A percentile compares a stretch with the other conserved stretches of the same genome.
These are phyloP conservation scores for Spathaspora girioi DNA, from an alignment of 805 yeast genomes.

Conservation along the genomic window DNA sequence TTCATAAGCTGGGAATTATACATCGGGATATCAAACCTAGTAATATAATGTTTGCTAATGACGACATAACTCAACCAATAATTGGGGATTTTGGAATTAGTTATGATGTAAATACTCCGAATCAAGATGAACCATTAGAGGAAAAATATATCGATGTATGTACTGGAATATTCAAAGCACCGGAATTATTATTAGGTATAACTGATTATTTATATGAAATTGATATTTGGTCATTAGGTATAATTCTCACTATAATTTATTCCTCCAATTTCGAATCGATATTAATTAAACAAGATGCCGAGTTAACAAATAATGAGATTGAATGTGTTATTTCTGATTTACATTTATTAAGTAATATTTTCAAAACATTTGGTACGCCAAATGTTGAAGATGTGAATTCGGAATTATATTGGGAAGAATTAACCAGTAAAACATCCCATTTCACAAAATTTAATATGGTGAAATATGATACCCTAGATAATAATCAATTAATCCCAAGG, in stretches of 20 bases:
- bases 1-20: constrained; percentile 32
- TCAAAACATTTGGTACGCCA: constrained; percentile 64
- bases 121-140: constrained; percentile 12
- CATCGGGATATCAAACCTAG: constrained; percentile 42
- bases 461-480: constrained; percentile 5
- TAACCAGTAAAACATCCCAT: constrained; percentile 21
- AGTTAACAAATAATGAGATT: constrained; percentile 20
- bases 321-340: constrained; percentile 52
- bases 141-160: constrained; percentile 61
- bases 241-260: constrained; percentile 53
- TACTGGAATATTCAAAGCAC: constrained; percentile 68
- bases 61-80: constrained; percentile 21
- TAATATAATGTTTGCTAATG: constrained; percentile 25
- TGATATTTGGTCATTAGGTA: constrained; percentile 74
- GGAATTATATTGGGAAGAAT: constrained; percentile 34
- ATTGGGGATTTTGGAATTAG: constrained; percentile 67
- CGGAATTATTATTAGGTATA: constrained; percentile 67
- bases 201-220: constrained; percentile 49
- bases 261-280: constrained; percentile 25
- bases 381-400: constrained; percentile 8
- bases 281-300: constrained; percentile 22
- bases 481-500: constrained; percentile 12
- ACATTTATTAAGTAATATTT: constrained; percentile 50
- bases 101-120: constrained; percentile 17
- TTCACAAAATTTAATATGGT: constrained; percentile 25